A percentile compares a stretch with the other conserved stretches of the same genome.
Evolutionary conservation across 345 rosid species (phyloP).

Genomic region (Pistacia vera): DNA sequence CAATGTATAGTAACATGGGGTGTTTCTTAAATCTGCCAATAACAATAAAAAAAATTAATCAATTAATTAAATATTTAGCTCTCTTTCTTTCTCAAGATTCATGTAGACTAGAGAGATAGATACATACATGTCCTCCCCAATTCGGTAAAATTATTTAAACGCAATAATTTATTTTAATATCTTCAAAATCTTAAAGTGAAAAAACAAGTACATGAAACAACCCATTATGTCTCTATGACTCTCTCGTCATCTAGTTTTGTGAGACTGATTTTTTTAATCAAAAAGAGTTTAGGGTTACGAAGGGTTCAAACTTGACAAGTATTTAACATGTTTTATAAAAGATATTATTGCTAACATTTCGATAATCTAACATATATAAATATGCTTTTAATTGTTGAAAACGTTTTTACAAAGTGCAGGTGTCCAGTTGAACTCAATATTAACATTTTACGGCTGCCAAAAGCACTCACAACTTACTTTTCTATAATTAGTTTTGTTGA

Average conservation of each 20-base stretch:
- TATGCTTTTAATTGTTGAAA: no score
- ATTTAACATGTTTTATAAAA: no score
- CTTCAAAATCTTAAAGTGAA: no score
- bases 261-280: background rate
- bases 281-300: background rate
- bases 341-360: no score
- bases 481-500: no score
- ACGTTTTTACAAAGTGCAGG: no score
- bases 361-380: no score
- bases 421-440: no score
- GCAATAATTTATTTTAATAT: no score
- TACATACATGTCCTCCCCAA: conserved; percentile 6
- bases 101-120: background rate
- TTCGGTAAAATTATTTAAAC: background rate
- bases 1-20: conserved; percentile 29
- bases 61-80: no score
- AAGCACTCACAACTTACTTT: no score
- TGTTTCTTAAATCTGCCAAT: conserved; percentile 21
- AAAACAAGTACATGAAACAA: background rate
- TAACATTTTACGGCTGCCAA: no score
- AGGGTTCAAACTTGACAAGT: background rate
- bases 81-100: conserved; percentile 13
- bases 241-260: background rate
- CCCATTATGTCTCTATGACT: conserved; percentile 3
- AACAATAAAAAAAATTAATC: background rate